Conservation (phyloP, 352 stramenopile species). For the Phytophthora nicotianae region DNA sequence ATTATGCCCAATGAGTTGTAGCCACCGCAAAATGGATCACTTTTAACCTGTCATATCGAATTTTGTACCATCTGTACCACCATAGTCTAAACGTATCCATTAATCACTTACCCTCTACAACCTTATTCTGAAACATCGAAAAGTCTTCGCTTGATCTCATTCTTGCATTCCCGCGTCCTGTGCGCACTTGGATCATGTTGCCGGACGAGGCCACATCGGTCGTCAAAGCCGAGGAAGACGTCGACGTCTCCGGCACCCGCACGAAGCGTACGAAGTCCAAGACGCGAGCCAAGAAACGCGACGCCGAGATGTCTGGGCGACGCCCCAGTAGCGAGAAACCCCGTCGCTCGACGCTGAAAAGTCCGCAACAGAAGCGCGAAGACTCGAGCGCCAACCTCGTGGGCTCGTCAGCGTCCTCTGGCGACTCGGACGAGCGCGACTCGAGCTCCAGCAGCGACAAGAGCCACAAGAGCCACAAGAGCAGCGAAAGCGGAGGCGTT, state of each 20-base stretch:
- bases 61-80: conserved; percentile 10
- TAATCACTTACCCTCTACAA: neutral
- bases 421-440: conserved; percentile 33
- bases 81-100: neutral
- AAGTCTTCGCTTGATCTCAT: conserved; percentile 17
- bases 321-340: conserved; percentile 7
- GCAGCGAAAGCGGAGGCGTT: conserved; percentile 10
- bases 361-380: conserved; percentile 31
- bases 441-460: conserved; percentile 26
- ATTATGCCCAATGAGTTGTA: conserved; percentile 19
- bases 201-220: conserved; percentile 2
- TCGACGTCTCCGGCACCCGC: conserved; percentile 4
- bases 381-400: conserved; percentile 75
- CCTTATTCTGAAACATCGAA: neutral
- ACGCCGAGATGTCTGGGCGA: conserved; percentile 10
- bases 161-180: conserved; percentile 5
- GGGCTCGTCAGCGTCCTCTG: conserved; percentile 28
- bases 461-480: conserved; percentile 14
- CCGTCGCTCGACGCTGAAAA: conserved; percentile 5
- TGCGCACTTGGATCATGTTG: conserved; percentile 11
- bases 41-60: neutral
- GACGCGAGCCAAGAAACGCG: conserved; percentile 18
- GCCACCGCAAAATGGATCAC: conserved; percentile 16
- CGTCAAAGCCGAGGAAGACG: conserved; percentile 3
- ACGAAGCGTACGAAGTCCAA: conserved; percentile 16